Evolutionary conservation across 176 grass and related monocot genomes (phyloP), one percentile per base, ranked within the genome.

Genomic region (Lolium rigidum): DNA sequence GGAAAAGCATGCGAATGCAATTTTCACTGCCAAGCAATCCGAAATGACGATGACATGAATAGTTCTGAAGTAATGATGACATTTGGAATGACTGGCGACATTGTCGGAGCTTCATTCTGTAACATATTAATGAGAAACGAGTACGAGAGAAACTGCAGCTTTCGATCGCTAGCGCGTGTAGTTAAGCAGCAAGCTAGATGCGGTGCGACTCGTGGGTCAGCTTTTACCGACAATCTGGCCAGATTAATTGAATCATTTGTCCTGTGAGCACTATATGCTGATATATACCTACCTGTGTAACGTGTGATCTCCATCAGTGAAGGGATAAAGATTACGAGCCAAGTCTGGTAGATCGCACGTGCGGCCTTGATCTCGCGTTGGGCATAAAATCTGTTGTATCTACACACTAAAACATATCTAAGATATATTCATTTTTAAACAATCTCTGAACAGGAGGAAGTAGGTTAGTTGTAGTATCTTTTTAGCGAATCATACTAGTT

Each of bases 201-300:
- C 59, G 37, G 9, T 43, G 20, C n/a, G 57, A 81, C 20, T 56
- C 35, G 0, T 67, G 6, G 15, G 15, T 21, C 24, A 68, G 37
- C 79, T 82, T 76, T 66, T 67, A 37, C 59, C 79, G 79, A 87
- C 79, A 87, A 35, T 2, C 43, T 87, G 70, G 37, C 3, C 58
- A 62, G 78, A 61, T 87, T 87, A 54, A 74, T 55, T 79, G 28
- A 75, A 81, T 74, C 66, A n/a, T 80, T 51, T 59, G 17, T 71
- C 47, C 31, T 60, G 17, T 6, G 6, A 13, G 84, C 61, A 35
- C 10, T 35, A 35, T 86, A 68, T 38, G 65, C 65, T 11, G 39
- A 44, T 49, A 43, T 7, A 43, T 43, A 0, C 57, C 78, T 64
- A 65, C 18, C 0, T 1, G 15, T 16, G 38, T 20, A 62, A 18